Evolutionary conservation across 2,329 filamentous ascomycete genomes (phyloP).

Genomic region (Metarhizium album): DNA sequence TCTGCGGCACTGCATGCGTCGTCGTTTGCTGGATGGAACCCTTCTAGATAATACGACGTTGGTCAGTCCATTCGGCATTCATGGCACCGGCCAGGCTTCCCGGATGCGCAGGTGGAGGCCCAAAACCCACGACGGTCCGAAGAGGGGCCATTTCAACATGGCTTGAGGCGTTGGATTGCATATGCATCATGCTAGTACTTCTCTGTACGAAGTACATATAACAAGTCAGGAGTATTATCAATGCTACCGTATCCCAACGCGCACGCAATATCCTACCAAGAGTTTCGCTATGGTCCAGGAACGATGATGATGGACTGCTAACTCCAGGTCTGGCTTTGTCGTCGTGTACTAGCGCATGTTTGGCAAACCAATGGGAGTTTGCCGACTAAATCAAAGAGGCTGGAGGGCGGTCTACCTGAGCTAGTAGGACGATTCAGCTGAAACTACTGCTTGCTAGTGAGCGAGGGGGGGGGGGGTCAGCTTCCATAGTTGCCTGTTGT

Average conservation of each 20-base stretch:
- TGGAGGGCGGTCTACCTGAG: background rate
- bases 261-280: no score
- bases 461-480: no score
- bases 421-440: background rate
- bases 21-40: background rate
- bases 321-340: background rate
- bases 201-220: no score
- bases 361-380: background rate
- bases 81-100: slow-evolving; percentile 5
- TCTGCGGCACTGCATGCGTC: background rate
- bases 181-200: background rate
- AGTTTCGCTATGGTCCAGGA: no score
- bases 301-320: background rate
- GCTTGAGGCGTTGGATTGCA: background rate
- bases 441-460: background rate
- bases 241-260: no score
- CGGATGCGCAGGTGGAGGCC: slow-evolving; percentile 4
- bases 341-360: no score
- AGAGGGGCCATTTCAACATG: background rate
- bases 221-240: no score
- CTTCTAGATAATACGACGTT: slow-evolving; percentile 6
- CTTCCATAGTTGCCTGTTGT: background rate
- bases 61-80: slow-evolving; percentile 3
- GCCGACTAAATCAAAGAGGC: background rate
- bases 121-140: background rate